These are phyloP conservation scores for Coniella vitis DNA, from an alignment of 2,329 filamentous ascomycete species.

Conservation along the genomic window DNA sequence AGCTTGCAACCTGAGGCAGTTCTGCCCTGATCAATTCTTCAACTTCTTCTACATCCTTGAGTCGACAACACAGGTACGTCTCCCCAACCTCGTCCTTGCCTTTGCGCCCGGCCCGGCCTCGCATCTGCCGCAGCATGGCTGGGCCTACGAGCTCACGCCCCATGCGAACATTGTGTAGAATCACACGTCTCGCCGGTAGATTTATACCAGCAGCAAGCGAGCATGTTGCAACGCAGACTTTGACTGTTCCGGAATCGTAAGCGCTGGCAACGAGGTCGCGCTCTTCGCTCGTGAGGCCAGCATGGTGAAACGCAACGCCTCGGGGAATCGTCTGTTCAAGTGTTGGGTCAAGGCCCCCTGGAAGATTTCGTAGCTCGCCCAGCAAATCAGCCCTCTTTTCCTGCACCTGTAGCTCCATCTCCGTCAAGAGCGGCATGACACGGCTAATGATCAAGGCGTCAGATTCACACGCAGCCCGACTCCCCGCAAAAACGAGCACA, in stretches of 20 bases:
- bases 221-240: constrained; percentile 69
- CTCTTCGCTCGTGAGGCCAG: constrained; percentile 68
- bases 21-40: constrained; percentile 66
- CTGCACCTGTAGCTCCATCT: constrained; percentile 40
- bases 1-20: constrained; percentile 62
- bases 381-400: constrained; percentile 58
- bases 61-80: constrained; percentile 68
- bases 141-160: constrained; percentile 70
- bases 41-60: constrained; percentile 61
- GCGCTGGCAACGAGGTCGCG: constrained; percentile 64
- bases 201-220: constrained; percentile 81
- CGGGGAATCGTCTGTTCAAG: constrained; percentile 57
- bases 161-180: constrained; percentile 70
- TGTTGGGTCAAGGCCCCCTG: constrained; percentile 57
- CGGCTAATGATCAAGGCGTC: constrained; percentile 63
- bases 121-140: constrained; percentile 75
- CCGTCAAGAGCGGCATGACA: constrained; percentile 49
- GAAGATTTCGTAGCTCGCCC: constrained; percentile 57
- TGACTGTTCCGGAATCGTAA: constrained; percentile 61
- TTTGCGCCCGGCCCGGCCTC: constrained; percentile 69
- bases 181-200: constrained; percentile 64
- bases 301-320: constrained; percentile 71
- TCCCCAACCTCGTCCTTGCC: constrained; percentile 73
- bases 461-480: constrained; percentile 59
- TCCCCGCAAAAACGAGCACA: constrained; percentile 67